Conservation (phyloP, 495 filamentous ascomycete genomes). For the Antarctomyces pellizariae region DNA sequence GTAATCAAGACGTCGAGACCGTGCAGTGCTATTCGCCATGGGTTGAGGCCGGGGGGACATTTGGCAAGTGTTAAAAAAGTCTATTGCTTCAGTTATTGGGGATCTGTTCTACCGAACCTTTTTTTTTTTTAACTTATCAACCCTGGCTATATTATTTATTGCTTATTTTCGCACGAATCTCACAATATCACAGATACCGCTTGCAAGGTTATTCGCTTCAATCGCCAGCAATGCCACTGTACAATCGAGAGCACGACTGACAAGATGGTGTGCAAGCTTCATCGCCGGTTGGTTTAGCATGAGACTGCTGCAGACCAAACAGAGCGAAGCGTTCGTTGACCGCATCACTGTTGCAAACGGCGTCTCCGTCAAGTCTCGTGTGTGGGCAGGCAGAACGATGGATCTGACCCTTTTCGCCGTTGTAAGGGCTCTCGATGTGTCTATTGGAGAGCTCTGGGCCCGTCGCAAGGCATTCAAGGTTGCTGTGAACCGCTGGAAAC, state of each 20-base stretch:
- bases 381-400: constrained; percentile 52
- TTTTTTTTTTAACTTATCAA: too few species aligned
- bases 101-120: too few species aligned
- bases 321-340: constrained; percentile 19
- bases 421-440: constrained; percentile 49
- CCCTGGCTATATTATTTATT: not conserved
- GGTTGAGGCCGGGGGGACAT: too few species aligned
- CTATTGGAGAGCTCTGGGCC: constrained; percentile 43
- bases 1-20: too few species aligned
- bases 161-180: too few species aligned
- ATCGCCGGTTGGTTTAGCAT: constrained; percentile 26
- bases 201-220: too few species aligned
- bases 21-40: too few species aligned
- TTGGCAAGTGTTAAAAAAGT: too few species aligned
- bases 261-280: constrained; percentile 25
- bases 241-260: too few species aligned
- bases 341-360: constrained; percentile 8
- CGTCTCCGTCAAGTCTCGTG: constrained; percentile 13
- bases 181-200: too few species aligned
- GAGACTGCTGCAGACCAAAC: constrained; percentile 21
- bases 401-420: constrained; percentile 70
- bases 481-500: constrained; percentile 21
- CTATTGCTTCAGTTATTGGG: too few species aligned
- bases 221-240: too few species aligned
- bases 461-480: constrained; percentile 17